Base-by-base conservation (phyloP, 139 green algal genomes). In the Protoeuglena noctilucae region DNA sequence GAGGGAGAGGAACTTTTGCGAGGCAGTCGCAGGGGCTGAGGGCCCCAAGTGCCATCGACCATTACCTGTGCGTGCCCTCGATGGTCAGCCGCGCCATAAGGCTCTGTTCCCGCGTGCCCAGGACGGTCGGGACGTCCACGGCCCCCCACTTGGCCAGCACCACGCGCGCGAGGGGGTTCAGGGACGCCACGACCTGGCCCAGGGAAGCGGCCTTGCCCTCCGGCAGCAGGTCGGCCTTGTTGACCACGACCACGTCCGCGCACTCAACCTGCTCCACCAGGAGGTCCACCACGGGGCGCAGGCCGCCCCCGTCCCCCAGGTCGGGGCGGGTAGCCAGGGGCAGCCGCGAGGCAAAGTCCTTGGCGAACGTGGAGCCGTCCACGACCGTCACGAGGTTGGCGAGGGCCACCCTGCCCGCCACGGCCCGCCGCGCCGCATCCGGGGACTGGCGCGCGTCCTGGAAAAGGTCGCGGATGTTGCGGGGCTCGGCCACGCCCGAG, bases 391-490 rank as follows among this genome's bases (percentile, higher is more conserved):
- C 76, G 55, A 95, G 54, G 0, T 78, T 87, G 65, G 91, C 80
- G 23, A 95, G 69, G 40, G 77, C 51, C 19, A 93, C 66, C 28
- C 73, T 68, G 6, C 75, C 27, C 57, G 84, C 65, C 26, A 94
- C 51, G 0, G 83, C 82, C 56, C 89, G 67, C 1, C 76, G 72
- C 23, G 52, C 25, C 21, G 58, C 69, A 6, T 56, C 46, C 6
- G 12, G 34, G 9, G 34, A 43, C 7, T 43, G 34, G 12, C 12
- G 34, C 12, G 86, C 82, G 41, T 94, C 86, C 25, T 64, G 64
- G 57, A 95, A 94, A 52, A 84, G 75, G 66, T 95, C 87, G 6
- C 84, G 65, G 53, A 95, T 88, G 61, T 88, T 89, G 47, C 85
- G 74, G 0, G 87, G 87, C 71, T 95, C 87, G 3, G 87, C 87